Evolutionary conservation across 176 grass and related monocot species (phyloP).

Genomic region (Juncus effusus): DNA sequence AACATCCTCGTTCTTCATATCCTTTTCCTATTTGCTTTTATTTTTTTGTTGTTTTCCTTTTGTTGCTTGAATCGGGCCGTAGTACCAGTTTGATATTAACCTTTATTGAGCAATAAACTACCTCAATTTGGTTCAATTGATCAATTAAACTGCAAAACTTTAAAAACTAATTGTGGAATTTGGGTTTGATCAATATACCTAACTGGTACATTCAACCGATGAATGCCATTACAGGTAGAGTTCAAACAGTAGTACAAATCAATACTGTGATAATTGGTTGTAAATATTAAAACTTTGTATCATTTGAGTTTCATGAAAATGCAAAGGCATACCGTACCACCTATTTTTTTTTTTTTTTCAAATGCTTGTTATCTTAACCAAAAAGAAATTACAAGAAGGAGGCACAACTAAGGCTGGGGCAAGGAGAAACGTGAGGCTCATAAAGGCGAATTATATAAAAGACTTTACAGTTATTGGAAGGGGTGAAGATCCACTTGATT

Average conservation of each 20-base stretch:
- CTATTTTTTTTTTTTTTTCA: too few species aligned
- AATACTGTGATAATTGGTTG: too few species aligned
- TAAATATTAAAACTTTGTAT: too few species aligned
- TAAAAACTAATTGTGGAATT: too few species aligned
- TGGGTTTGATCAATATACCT: not conserved
- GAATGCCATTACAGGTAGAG: too few species aligned
- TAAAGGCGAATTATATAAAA: conserved; percentile 88
- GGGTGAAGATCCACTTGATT: conserved; percentile 73
- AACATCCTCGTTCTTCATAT: conserved; percentile 98
- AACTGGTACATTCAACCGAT: too few species aligned
- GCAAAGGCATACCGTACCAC: too few species aligned
- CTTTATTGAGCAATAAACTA: not conserved
- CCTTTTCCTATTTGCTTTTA: conserved; percentile 35
- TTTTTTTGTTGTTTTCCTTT: not conserved
- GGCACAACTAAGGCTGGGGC: conserved; percentile 41
- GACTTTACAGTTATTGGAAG: conserved; percentile 59
- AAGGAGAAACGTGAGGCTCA: conserved; percentile 60
- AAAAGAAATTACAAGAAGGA: conserved; percentile 73
- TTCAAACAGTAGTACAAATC: too few species aligned
- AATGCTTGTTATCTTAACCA: not conserved
- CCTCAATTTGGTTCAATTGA: conserved; percentile 31
- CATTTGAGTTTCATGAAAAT: too few species aligned
- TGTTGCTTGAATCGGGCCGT: not conserved
- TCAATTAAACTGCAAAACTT: not conserved
- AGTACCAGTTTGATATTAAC: conserved; percentile 4